Percentiles rank a stretch among this genome's conserved stretches.
Conservation (phyloP, 108 stramenopile genomes). For the Phaeodactylum tricornutum region DNA sequence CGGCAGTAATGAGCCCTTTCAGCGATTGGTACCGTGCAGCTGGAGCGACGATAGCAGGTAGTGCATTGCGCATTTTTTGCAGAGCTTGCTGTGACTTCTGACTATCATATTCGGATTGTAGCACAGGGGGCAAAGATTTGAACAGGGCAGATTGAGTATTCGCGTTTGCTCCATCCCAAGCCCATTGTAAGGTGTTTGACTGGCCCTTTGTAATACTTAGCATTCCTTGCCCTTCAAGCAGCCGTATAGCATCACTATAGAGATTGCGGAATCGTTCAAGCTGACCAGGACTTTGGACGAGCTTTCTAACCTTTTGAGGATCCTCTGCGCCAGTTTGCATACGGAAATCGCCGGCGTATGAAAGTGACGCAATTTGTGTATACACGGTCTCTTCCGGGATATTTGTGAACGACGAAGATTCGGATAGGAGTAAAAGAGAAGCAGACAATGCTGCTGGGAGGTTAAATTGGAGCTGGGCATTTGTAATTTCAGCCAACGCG, state of each 20-base stretch:
- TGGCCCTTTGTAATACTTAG: background rate
- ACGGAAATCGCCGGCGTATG: slow-evolving; percentile 75
- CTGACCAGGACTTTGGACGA: slow-evolving; percentile 65
- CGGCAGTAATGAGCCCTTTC: slow-evolving; percentile 71
- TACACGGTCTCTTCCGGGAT: slow-evolving; percentile 9
- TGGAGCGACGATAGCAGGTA: slow-evolving; percentile 51
- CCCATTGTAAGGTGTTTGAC: background rate
- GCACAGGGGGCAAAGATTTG: background rate
- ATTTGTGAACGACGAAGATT: no score
- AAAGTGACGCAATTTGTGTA: slow-evolving; percentile 50
- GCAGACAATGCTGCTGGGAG: slow-evolving; percentile 51
- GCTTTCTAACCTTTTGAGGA: slow-evolving; percentile 60
- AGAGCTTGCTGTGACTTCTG: background rate
- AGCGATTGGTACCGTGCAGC: slow-evolving; percentile 67
- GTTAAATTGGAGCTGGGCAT: slow-evolving; percentile 34
- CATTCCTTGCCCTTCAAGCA: slow-evolving; percentile 14
- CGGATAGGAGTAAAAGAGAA: slow-evolving; percentile 36
- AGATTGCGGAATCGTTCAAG: slow-evolving; percentile 47
- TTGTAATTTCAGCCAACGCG: background rate
- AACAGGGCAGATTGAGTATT: background rate
- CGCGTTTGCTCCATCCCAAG: no score
- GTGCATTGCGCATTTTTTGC: slow-evolving; percentile 1
- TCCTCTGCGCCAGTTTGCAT: slow-evolving; percentile 80
- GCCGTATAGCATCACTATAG: slow-evolving; percentile 32
- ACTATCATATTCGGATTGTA: background rate